Percentiles rank a stretch among this genome's conserved stretches.
Conservation (phyloP, 2,329 filamentous ascomycete genomes). For the Sphaerulina musiva region DNA sequence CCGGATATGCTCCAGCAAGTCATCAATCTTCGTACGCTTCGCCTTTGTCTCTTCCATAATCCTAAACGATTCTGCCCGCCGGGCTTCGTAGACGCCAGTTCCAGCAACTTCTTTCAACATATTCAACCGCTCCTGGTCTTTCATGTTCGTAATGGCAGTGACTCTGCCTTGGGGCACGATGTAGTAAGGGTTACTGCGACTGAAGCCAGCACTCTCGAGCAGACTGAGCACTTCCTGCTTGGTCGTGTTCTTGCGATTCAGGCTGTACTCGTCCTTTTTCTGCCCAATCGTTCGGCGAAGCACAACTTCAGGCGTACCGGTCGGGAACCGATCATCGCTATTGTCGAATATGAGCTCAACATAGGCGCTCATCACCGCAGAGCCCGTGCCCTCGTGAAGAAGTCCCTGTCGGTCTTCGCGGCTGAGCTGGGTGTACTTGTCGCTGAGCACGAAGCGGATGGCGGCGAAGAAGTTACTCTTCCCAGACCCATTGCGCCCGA, state of each 20-base stretch:
- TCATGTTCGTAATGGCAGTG: conserved; percentile 96
- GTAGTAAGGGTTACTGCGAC: conserved; percentile 95
- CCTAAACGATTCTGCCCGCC: conserved; percentile 83
- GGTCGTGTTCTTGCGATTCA: conserved; percentile 93
- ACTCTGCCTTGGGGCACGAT: conserved; percentile 97
- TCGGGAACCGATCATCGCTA: conserved; percentile 88
- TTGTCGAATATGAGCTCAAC: conserved; percentile 99
- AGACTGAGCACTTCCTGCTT: conserved; percentile 93
- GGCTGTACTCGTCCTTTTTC: conserved; percentile 97
- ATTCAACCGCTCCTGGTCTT: conserved; percentile 82
- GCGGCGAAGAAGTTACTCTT: conserved; percentile 99
- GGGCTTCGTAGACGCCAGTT: conserved; percentile 92
- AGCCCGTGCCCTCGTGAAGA: conserved; percentile 95
- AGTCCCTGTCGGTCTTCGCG: conserved; percentile 92
- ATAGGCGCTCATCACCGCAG: conserved; percentile 98
- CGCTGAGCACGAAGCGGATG: conserved; percentile 95
- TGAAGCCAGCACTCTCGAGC: conserved; percentile 92
- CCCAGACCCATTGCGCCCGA: conserved; percentile 96
- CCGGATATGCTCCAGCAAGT: conserved; percentile 83
- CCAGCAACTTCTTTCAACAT: conserved; percentile 96
- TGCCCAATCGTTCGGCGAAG: conserved; percentile 89
- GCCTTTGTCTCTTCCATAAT: conserved; percentile 96
- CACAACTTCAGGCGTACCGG: conserved; percentile 82
- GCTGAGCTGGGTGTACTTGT: conserved; percentile 86
- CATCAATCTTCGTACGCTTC: conserved; percentile 90